Evolutionary conservation across 2,329 filamentous ascomycete species (phyloP).

Genomic region (Aspergillus neoniger): DNA sequence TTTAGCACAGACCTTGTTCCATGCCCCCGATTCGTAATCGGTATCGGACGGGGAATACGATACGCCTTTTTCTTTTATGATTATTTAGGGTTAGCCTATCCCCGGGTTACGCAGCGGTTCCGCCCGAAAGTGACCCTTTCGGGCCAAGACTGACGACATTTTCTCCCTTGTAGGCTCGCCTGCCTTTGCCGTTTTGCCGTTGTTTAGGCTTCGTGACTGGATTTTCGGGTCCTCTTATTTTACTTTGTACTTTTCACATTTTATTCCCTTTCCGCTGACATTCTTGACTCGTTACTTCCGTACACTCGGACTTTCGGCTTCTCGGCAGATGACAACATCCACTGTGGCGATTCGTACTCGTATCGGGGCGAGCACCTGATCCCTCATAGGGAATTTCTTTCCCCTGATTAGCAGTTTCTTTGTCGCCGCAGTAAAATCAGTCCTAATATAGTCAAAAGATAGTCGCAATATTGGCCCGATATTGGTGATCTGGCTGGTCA

Average conservation of each 20-base stretch:
- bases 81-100: conserved; percentile 18
- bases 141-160: conserved; percentile 19
- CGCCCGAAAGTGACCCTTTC: conserved; percentile 21
- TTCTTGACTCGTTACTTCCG: background rate
- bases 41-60: background rate
- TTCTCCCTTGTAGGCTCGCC: background rate
- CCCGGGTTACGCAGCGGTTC: conserved; percentile 21
- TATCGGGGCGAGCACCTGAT: conserved; percentile 15
- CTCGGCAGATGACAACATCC: conserved; percentile 6
- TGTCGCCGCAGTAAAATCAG: background rate
- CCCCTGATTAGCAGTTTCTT: background rate
- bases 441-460: background rate
- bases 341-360: conserved; percentile 17
- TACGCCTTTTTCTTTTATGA: background rate
- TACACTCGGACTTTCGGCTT: conserved; percentile 7
- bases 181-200: conserved; percentile 12
- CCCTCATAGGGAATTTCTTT: conserved; percentile 2
- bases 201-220: conserved; percentile 1
- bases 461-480: too few species aligned
- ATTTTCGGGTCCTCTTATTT: conserved; percentile 5
- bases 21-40: background rate
- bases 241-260: conserved; percentile 3
- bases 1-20: background rate
- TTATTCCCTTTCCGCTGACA: background rate
- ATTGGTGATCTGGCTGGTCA: background rate